Evolutionary conservation across 2,329 filamentous ascomycete genomes (phyloP).

Genomic region (Trichoderma harzianum): DNA sequence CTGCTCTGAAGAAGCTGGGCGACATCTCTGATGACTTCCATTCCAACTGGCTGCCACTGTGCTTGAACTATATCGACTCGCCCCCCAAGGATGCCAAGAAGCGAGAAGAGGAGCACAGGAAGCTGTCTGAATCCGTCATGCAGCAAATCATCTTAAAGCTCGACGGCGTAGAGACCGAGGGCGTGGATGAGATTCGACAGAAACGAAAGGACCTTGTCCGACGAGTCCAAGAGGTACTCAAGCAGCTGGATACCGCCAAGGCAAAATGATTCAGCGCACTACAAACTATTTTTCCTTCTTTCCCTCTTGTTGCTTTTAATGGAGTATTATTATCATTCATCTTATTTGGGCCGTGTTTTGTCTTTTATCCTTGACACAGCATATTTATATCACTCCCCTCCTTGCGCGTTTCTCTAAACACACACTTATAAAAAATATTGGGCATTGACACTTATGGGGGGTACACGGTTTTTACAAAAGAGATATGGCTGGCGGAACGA

Average conservation of each 20-base stretch:
- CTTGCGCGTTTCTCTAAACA: not conserved
- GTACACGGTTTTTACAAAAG: constrained; percentile 6
- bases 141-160: constrained; percentile 73
- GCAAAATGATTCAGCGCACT: constrained; percentile 19
- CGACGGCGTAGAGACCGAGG: constrained; percentile 71
- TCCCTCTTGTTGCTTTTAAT: not conserved
- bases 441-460: not conserved
- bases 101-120: constrained; percentile 70
- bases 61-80: constrained; percentile 55
- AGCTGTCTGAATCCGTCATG: constrained; percentile 71
- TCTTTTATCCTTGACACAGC: not conserved
- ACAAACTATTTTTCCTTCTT: not conserved
- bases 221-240: constrained; percentile 65
- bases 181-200: constrained; percentile 60
- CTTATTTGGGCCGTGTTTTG: not conserved
- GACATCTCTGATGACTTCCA: constrained; percentile 64
- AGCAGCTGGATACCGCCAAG: constrained; percentile 55
- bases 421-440: not conserved
- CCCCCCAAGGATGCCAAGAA: constrained; percentile 67
- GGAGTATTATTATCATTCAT: not conserved
- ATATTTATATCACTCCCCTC: not conserved
- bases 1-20: constrained; percentile 55
- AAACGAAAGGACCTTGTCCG: constrained; percentile 70
- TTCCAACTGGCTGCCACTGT: constrained; percentile 62
- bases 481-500: not conserved